phyloP scores from a whole-genome alignment of 2,329 filamentous ascomycete species.

The Diaporthe eres region DNA sequence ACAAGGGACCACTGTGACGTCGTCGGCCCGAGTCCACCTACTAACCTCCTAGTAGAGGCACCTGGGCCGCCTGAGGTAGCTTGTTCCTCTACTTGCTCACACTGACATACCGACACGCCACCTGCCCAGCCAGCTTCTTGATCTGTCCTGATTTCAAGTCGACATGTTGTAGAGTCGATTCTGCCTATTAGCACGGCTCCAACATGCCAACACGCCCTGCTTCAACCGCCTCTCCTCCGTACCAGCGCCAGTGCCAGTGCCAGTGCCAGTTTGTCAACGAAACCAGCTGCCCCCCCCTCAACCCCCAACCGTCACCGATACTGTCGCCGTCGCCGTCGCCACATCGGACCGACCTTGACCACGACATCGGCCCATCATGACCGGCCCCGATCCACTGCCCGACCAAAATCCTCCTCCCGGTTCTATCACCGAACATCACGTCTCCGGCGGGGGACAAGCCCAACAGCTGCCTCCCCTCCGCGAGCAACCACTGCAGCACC shows the following conservation, averaged over 20 bases:
- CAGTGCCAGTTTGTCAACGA: conserved; percentile 3
- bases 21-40: neutral
- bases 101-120: neutral
- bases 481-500: conserved; percentile 39
- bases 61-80: neutral
- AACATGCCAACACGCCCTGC: conserved; percentile 24
- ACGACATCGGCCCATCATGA: conserved; percentile 30
- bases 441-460: neutral
- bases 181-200: neutral
- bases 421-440: neutral
- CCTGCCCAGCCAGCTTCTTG: neutral
- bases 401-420: conserved; percentile 22
- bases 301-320: neutral
- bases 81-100: neutral
- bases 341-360: neutral
- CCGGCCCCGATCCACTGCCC: conserved; percentile 19
- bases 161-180: neutral
- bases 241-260: neutral
- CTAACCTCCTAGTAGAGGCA: neutral
- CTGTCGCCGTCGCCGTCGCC: neutral
- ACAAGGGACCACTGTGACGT: neutral
- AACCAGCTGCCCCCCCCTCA: neutral
- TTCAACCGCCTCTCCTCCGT: neutral
- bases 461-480: conserved; percentile 19
- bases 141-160: neutral